Evolutionary conservation across 208 protist genomes (phyloP), one percentile per base, ranked within the genome.

Genomic region (Trypanosoma platydactyli): DNA sequence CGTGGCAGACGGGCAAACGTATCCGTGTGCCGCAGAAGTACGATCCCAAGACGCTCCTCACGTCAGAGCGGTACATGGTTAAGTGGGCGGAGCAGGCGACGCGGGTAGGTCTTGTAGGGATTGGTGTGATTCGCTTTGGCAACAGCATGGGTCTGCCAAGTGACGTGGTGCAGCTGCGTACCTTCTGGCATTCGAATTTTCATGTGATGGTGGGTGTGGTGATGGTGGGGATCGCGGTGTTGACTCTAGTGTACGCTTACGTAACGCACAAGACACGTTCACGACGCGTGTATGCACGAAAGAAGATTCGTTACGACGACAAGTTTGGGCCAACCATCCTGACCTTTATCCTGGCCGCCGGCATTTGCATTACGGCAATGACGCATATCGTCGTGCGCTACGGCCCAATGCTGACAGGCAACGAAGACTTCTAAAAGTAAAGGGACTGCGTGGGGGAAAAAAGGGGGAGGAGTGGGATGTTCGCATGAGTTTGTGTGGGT

Each of bases 21-120:
- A 90, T 95, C 71, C 77, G 80, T 35, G 89, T 95, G 30, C 89
- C 89, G 27, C 89, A 95, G 73, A 95, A 95, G 73, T 95, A 95
- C 72, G 89, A 95, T 68, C 89, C 89, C 35, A 95, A 95, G 68
- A 95, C 89, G 30, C 64, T 95, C 30, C 75, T 95, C 42, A 91
- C 89, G 35, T 86, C 86, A n/a, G 86, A 95, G 83, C 81, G 89
- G 2, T 92, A 92, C 76, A 93, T 95, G 86, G 84, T 87, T 40
- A 92, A 95, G 79, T 95, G 89, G 86, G 60, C 79, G 60, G 63
- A 84, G 59, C 78, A 91, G 24, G 81, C 84, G 12, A 85, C 84
- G 7, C 77, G 80, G 65, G 64, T 92, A 45, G 89, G 89, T 3
- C 64, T 95, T 24, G 63, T 90, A n/a, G 89, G 89, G 3, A 61